These are phyloP conservation scores for Reutealis trisperma DNA, from an alignment of 345 rosid species.

Conservation along the genomic window DNA sequence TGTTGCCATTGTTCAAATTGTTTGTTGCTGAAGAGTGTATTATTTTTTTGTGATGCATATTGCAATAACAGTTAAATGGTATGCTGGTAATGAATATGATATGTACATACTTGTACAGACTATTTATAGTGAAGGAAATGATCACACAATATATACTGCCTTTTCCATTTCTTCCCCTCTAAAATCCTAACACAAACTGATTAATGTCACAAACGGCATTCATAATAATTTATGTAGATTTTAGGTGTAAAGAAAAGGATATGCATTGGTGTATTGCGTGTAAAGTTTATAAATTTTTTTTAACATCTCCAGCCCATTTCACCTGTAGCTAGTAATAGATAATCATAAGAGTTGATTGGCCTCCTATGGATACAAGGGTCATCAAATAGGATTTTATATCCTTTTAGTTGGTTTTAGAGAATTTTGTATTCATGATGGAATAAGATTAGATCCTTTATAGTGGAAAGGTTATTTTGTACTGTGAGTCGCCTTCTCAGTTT, in stretches of 20 bases:
- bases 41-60: neutral
- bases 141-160: too few relatives aligned
- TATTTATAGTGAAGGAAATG: too few relatives aligned
- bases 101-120: neutral
- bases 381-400: neutral
- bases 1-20: neutral
- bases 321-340: neutral
- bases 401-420: neutral
- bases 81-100: neutral
- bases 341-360: neutral
- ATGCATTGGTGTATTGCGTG: neutral
- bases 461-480: neutral
- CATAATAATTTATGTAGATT: neutral
- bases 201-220: neutral
- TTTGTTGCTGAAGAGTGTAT: neutral
- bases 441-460: neutral
- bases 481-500: neutral
- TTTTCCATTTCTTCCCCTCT: too few relatives aligned
- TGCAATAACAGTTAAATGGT: neutral
- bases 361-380: neutral
- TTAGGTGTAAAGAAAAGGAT: neutral
- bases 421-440: too few relatives aligned
- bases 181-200: neutral
- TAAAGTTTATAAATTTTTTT: too few relatives aligned
- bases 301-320: neutral